Percentiles rank a stretch among this genome's conserved stretches.
Conservation (phyloP, 1,139 yeast genomes). For the Yamadazyma trypodendri region DNA sequence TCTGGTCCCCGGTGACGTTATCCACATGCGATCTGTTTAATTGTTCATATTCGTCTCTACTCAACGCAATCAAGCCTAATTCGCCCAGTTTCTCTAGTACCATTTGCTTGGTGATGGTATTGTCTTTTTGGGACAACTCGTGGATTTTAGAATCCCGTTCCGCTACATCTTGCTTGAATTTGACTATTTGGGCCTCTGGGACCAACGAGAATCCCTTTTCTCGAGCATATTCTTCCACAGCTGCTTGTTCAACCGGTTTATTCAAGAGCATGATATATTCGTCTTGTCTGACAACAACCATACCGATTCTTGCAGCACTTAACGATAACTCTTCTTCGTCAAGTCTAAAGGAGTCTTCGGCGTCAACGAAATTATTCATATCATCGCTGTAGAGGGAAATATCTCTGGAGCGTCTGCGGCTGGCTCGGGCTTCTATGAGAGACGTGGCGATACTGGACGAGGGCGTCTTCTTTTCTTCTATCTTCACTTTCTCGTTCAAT, state of each 20-base stretch:
- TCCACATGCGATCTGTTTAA: slow-evolving; percentile 21
- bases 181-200: slow-evolving; percentile 27
- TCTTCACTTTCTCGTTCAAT: no score
- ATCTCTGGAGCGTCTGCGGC: slow-evolving; percentile 16
- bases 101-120: slow-evolving; percentile 22
- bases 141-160: slow-evolving; percentile 34
- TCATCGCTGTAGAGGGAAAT: slow-evolving; percentile 17
- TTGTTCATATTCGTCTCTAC: slow-evolving; percentile 29
- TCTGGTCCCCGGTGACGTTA: slow-evolving; percentile 17
- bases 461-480: slow-evolving; percentile 6
- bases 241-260: slow-evolving; percentile 14
- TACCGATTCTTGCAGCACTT: slow-evolving; percentile 36
- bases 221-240: slow-evolving; percentile 18
- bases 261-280: slow-evolving; percentile 19
- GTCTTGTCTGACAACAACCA: slow-evolving; percentile 30
- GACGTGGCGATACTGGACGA: slow-evolving; percentile 13
- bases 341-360: slow-evolving; percentile 33
- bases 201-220: slow-evolving; percentile 17
- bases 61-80: slow-evolving; percentile 31
- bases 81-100: slow-evolving; percentile 40
- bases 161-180: slow-evolving; percentile 31
- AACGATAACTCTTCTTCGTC: slow-evolving; percentile 27
- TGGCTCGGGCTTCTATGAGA: slow-evolving; percentile 14
- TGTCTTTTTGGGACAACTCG: slow-evolving; percentile 20
- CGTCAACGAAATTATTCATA: slow-evolving; percentile 27